phyloP scores from a whole-genome alignment of 805 yeast genomes.

The Lipomyces starkeyi region DNA sequence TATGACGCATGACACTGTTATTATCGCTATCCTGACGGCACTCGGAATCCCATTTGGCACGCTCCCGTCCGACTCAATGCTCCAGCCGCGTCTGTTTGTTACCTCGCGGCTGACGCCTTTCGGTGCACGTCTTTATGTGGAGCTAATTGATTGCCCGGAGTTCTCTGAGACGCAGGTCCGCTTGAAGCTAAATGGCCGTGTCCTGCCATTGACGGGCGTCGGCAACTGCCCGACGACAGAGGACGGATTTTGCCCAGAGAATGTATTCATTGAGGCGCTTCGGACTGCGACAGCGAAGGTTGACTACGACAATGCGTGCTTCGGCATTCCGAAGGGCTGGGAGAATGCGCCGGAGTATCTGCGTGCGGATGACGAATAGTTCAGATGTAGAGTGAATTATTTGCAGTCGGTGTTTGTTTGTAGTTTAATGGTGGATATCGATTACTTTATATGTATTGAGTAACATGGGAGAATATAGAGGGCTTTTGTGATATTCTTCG shows the following conservation, averaged over 20 bases:
- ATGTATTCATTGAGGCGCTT: slow-evolving; percentile 42
- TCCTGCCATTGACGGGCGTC: slow-evolving; percentile 47
- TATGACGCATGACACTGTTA: slow-evolving; percentile 76
- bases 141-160: slow-evolving; percentile 47
- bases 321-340: slow-evolving; percentile 38
- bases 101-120: slow-evolving; percentile 51
- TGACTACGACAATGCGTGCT: slow-evolving; percentile 45
- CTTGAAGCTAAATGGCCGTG: slow-evolving; percentile 48
- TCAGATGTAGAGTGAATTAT: background rate
- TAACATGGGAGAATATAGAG: background rate
- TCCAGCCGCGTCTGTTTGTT: slow-evolving; percentile 49
- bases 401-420: background rate
- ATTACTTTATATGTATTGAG: background rate
- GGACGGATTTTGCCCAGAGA: slow-evolving; percentile 47
- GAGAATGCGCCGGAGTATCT: slow-evolving; percentile 33
- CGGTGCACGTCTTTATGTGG: slow-evolving; percentile 50
- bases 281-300: slow-evolving; percentile 40
- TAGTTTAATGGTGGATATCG: background rate
- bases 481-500: background rate
- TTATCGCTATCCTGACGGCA: slow-evolving; percentile 66
- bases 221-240: slow-evolving; percentile 44
- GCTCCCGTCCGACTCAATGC: slow-evolving; percentile 55
- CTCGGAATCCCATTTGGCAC: slow-evolving; percentile 57
- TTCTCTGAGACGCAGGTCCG: slow-evolving; percentile 42
- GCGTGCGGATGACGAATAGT: slow-evolving; percentile 25